Evolutionary conservation across 2,329 filamentous ascomycete species (phyloP).

Genomic region (Apiospora aurea): DNA sequence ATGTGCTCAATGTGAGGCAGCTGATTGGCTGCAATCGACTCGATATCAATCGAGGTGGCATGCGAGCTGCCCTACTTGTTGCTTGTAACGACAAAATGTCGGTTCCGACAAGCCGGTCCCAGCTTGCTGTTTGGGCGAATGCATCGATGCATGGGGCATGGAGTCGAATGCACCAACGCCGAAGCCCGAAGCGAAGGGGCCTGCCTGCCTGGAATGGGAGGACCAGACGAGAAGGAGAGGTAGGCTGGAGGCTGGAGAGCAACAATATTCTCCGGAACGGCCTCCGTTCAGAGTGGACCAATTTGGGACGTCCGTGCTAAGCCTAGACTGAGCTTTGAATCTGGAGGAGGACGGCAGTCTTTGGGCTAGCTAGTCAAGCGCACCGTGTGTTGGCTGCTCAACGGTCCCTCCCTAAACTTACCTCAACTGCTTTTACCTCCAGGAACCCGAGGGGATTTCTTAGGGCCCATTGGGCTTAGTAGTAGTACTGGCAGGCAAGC

Average conservation of each 20-base stretch:
- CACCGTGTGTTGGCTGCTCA: neutral
- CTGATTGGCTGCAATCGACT: slow-evolving; percentile 18
- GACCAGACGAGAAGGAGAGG: neutral
- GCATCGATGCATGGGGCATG: neutral
- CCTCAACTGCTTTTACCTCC: neutral
- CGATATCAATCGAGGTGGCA: neutral
- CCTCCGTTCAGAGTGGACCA: neutral
- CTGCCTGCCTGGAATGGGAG: neutral
- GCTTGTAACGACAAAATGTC: neutral
- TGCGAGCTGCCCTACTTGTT: neutral
- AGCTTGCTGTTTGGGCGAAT: neutral
- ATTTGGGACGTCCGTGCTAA: neutral
- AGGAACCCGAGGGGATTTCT: neutral
- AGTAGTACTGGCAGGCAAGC: neutral
- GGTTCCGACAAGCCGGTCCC: slow-evolving; percentile 14
- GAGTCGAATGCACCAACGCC: neutral
- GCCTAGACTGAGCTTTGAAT: slow-evolving; percentile 17
- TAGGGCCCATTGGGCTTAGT: neutral
- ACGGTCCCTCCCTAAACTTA: slow-evolving; percentile 11
- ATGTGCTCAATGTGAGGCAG: slow-evolving; percentile 1
- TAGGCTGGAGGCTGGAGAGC: neutral
- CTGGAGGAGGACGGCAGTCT: slow-evolving; percentile 11
- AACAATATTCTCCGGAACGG: neutral
- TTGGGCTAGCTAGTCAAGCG: slow-evolving; percentile 7
- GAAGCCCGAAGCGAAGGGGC: neutral